Evolutionary conservation across 225 moss, liverwort and hornwort species (phyloP), one percentile per base, ranked within the genome.

Genomic region (Climacium dendroides): DNA sequence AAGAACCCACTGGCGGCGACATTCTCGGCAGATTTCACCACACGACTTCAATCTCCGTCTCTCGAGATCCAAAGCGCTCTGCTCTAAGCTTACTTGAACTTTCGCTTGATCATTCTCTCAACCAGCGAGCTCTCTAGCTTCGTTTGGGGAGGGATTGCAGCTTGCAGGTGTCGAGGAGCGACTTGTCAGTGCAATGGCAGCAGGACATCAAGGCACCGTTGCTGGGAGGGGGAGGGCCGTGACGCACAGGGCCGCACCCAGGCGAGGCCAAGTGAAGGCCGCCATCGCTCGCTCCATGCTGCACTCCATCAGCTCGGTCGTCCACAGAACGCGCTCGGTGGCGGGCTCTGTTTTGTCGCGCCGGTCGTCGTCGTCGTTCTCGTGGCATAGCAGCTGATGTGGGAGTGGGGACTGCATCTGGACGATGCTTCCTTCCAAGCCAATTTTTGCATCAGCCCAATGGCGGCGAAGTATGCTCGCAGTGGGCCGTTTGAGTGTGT

Each of bases 251-350:
- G 28, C 64, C 29, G 60, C 84, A n/a, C 90, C 90, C 45, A 62
- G 87, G 83, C 89, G 91, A 43, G 93, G 93, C 32, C 93, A 89
- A 76, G 93, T 93, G 91, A 92, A 92, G 93, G 90, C 93, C 62
- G 91, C 93, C 87, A 93, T 93, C 15, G 91, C 93, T 60, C 81
- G 83, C 58, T 90, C 90, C 72, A 11, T 91, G 87, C 19, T 90
- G 53, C 80, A 87, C 58, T 69, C 82, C 34, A 59, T 93, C 67
- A 54, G 85, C 64, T 90, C 87, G 3, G 83, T 90, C 11, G 87
- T 91, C 47, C 47, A 47, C 73, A 73, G 47, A 29, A 73, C 73
- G 17, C 73, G 73, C 47, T 73, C 29, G 11, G 69, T 62, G 66
- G 74, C 89, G 55, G 82, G 90, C 47, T 85, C 91, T 37, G 80